Conservation (phyloP, 768 basidiomycete genomes). For the Boletus subparvulus region DNA sequence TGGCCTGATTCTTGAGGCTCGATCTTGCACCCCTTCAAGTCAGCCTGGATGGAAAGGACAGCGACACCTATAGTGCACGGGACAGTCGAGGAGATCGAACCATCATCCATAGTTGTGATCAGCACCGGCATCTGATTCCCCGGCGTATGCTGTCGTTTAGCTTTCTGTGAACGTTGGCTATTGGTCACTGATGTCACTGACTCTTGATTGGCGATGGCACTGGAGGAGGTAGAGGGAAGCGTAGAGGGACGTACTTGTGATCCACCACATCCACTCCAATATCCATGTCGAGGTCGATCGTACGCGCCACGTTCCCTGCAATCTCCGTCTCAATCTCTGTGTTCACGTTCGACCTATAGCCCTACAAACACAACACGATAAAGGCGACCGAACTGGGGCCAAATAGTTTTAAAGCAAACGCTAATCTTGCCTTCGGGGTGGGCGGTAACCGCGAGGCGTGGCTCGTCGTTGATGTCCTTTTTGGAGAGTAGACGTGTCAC, state of each 20-base stretch:
- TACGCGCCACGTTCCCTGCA: slow-evolving; percentile 52
- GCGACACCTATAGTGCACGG: too few species aligned
- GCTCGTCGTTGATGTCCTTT: slow-evolving; percentile 84
- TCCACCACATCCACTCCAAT: slow-evolving; percentile 98
- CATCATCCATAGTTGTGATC: too few species aligned
- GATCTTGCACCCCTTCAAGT: too few species aligned
- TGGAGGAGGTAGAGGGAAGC: slow-evolving; percentile 29
- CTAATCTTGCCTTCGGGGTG: slow-evolving; percentile 94
- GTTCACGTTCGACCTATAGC: neutral
- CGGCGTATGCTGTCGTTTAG: too few species aligned
- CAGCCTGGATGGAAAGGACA: too few species aligned
- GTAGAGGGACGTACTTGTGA: slow-evolving; percentile 77
- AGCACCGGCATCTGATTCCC: too few species aligned
- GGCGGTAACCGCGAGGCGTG: slow-evolving; percentile 89
- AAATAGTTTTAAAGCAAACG: slow-evolving; percentile 89
- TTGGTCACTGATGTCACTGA: slow-evolving; percentile 35
- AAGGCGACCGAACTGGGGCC: slow-evolving; percentile 53
- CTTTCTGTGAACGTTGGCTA: too few species aligned
- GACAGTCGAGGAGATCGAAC: too few species aligned
- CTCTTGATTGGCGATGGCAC: slow-evolving; percentile 98
- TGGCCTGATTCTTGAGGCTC: too few species aligned
- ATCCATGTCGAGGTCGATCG: slow-evolving; percentile 92
- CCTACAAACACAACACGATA: neutral
- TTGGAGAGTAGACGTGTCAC: slow-evolving; percentile 91
- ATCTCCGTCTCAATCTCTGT: slow-evolving; percentile 51